Conservation (phyloP, 192 early-diverging fungal species). For the Coemansia sp. region DNA sequence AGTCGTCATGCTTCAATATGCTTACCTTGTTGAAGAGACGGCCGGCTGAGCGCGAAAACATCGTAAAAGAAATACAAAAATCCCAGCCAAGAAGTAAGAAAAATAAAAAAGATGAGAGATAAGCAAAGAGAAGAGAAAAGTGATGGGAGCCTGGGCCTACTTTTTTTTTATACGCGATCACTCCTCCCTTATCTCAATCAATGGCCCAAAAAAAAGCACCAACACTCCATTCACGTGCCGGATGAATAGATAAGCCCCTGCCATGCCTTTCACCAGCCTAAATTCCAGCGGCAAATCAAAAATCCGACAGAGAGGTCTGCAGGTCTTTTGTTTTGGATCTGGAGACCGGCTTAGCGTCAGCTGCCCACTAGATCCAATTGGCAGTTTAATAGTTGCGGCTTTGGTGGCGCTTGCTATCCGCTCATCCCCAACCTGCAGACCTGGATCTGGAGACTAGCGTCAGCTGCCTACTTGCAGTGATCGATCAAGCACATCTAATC, state of each 20-base stretch:
- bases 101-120: constrained; percentile 9
- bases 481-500: neutral
- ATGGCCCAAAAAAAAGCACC: neutral
- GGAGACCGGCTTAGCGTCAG: no score
- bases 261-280: neutral
- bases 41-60: constrained; percentile 1
- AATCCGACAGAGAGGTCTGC: no score
- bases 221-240: constrained; percentile 11
- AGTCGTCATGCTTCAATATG: no score
- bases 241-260: neutral
- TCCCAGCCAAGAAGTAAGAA: neutral
- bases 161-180: neutral
- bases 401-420: neutral
- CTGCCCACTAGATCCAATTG: no score
- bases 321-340: no score
- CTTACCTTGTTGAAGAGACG: constrained; percentile 7
- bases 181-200: constrained; percentile 13
- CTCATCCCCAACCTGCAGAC: constrained; percentile 14
- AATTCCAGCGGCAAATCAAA: neutral
- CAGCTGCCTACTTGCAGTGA: neutral
- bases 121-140: neutral
- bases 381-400: no score
- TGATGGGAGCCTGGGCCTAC: neutral
- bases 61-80: neutral
- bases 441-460: constrained; percentile 7